These are phyloP conservation scores for Fistulinella staudtii DNA, from an alignment of 1,284 basidiomycete genomes.

Conservation along the genomic window DNA sequence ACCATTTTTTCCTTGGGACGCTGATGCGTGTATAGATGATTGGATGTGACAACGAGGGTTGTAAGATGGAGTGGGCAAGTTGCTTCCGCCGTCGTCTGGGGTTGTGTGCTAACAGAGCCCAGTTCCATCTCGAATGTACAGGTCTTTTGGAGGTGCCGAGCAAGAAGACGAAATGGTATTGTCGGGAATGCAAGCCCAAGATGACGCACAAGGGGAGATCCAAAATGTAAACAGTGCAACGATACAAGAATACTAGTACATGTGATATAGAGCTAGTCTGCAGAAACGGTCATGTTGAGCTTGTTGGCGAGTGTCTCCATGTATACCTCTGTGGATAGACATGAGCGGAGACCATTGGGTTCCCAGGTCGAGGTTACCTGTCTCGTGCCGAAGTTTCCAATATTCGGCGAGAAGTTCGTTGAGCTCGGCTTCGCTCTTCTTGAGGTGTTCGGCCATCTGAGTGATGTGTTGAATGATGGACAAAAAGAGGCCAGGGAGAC, in stretches of 20 bases:
- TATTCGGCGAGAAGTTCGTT: slow-evolving; percentile 77
- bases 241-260: slow-evolving; percentile 11
- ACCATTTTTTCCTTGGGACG: background rate
- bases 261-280: slow-evolving; percentile 32
- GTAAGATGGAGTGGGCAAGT: slow-evolving; percentile 74
- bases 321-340: slow-evolving; percentile 55
- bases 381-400: slow-evolving; percentile 73
- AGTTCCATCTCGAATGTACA: slow-evolving; percentile 77
- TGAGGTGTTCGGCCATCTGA: slow-evolving; percentile 72
- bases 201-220: slow-evolving; percentile 29
- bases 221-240: slow-evolving; percentile 12
- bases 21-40: slow-evolving; percentile 59
- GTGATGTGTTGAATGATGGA: slow-evolving; percentile 1
- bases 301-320: slow-evolving; percentile 77
- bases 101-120: slow-evolving; percentile 11
- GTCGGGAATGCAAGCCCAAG: slow-evolving; percentile 51
- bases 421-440: slow-evolving; percentile 67
- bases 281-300: slow-evolving; percentile 52
- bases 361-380: slow-evolving; percentile 44
- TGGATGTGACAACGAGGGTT: slow-evolving; percentile 68
- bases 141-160: slow-evolving; percentile 58
- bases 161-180: slow-evolving; percentile 66
- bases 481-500: background rate
- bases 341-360: slow-evolving; percentile 7
- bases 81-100: background rate